phyloP scores from a whole-genome alignment of 345 rosid genomes.

The Populus nigra region DNA sequence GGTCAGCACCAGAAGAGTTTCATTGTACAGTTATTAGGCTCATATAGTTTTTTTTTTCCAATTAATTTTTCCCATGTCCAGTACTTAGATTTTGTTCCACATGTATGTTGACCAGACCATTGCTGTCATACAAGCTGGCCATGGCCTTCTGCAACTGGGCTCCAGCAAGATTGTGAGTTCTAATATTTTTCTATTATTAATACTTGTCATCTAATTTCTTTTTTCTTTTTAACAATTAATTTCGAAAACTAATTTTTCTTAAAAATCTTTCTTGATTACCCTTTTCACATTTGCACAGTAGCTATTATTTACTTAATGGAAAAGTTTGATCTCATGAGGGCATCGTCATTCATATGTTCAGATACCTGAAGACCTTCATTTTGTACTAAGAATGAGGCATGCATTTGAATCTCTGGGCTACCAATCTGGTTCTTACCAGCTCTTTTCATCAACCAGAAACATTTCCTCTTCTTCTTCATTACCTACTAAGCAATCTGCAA shows the following conservation, averaged over 20 bases:
- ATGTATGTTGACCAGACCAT: conserved; percentile 56
- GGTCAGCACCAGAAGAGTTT: conserved; percentile 39
- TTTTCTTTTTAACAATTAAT: not conserved
- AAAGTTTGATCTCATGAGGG: conserved; percentile 2
- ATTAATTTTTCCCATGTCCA: not conserved
- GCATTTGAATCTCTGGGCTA: conserved; percentile 90
- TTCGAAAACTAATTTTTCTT: not conserved
- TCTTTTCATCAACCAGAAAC: conserved; percentile 67
- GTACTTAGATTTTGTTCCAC: conserved; percentile 11
- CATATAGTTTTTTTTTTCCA: not conserved
- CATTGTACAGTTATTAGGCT: not conserved
- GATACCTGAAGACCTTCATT: conserved; percentile 97
- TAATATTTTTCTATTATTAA: not conserved
- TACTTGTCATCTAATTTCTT: not conserved
- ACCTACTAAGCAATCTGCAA: conserved; percentile 51
- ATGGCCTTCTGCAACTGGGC: conserved; percentile 90
- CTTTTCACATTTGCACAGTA: not conserved
- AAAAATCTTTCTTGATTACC: not conserved
- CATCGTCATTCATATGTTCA: conserved; percentile 20
- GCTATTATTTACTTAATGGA: not conserved
- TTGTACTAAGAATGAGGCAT: conserved; percentile 94
- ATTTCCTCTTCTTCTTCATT: conserved; percentile 50
- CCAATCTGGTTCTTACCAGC: conserved; percentile 90
- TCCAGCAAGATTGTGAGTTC: conserved; percentile 92
- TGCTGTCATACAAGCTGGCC: conserved; percentile 99